A percentile compares a stretch with the other conserved stretches of the same genome.
Evolutionary conservation across 768 basidiomycete genomes (phyloP).

Genomic region (Boletus coccyginus): DNA sequence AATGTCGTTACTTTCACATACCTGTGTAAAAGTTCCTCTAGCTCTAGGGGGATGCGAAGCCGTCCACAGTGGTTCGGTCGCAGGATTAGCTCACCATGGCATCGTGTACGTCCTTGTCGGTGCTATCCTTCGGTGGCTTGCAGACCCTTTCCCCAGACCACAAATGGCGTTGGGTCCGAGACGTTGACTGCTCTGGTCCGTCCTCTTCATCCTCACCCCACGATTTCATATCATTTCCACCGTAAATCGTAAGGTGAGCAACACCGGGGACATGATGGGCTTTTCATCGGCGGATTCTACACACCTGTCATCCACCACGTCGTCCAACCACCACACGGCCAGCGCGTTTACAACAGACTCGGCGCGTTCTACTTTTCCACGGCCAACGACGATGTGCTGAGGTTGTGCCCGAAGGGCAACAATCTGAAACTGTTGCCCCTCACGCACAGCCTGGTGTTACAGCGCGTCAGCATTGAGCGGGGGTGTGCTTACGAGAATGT

Average conservation of each 20-base stretch:
- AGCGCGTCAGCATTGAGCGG: conserved; percentile 38
- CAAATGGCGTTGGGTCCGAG: conserved; percentile 56
- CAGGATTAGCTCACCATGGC: too few relatives aligned
- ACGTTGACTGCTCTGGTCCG: conserved; percentile 52
- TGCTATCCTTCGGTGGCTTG: conserved; percentile 43
- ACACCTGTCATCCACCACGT: conserved; percentile 60
- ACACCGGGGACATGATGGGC: conserved; percentile 56
- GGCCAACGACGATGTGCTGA: conserved; percentile 45
- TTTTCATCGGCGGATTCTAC: conserved; percentile 60
- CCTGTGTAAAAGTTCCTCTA: too few relatives aligned
- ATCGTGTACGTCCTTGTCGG: too few relatives aligned
- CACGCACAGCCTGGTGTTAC: conserved; percentile 46
- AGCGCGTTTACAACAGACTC: conserved; percentile 45
- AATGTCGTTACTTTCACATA: too few relatives aligned
- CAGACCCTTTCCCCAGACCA: conserved; percentile 54
- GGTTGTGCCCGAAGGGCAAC: too few relatives aligned
- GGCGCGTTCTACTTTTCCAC: conserved; percentile 56
- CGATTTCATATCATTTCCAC: neutral
- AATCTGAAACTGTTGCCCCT: conserved; percentile 38
- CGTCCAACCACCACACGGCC: conserved; percentile 53
- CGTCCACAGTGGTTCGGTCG: too few relatives aligned
- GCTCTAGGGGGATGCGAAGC: too few relatives aligned
- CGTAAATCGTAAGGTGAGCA: conserved; percentile 43
- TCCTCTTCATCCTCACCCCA: neutral
- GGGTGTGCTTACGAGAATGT: conserved; percentile 37